A percentile compares a stretch with the other conserved stretches of the same genome.
These are phyloP conservation scores for Phytophthora cactorum DNA, from an alignment of 352 stramenopile genomes.

Conservation along the genomic window DNA sequence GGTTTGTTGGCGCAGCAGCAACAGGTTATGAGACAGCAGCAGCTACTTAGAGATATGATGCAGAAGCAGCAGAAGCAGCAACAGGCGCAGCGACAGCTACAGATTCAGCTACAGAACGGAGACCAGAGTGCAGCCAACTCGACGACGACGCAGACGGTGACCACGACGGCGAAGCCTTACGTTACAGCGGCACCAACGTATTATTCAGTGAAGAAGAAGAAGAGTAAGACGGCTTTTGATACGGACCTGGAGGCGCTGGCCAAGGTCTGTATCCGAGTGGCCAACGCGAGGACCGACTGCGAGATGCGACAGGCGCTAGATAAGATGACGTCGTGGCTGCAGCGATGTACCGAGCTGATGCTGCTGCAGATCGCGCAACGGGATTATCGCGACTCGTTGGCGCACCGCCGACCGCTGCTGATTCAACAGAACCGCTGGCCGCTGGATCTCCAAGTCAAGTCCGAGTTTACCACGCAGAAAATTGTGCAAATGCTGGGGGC, in stretches of 20 bases:
- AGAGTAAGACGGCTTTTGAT: slow-evolving; percentile 47
- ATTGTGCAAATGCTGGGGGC: slow-evolving; percentile 53
- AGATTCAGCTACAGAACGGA: slow-evolving; percentile 33
- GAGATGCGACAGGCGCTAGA: slow-evolving; percentile 65
- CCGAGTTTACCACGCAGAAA: slow-evolving; percentile 57
- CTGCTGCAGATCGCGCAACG: slow-evolving; percentile 63
- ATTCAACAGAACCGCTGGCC: slow-evolving; percentile 51
- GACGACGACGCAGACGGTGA: slow-evolving; percentile 6
- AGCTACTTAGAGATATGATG: slow-evolving; percentile 44
- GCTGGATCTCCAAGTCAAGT: slow-evolving; percentile 67
- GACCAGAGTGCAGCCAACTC: neutral
- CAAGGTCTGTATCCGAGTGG: slow-evolving; percentile 55
- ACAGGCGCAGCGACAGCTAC: slow-evolving; percentile 28
- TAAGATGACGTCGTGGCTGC: slow-evolving; percentile 62
- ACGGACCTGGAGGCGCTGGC: slow-evolving; percentile 71
- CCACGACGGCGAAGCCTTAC: slow-evolving; percentile 13
- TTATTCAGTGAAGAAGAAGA: slow-evolving; percentile 45
- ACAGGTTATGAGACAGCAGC: slow-evolving; percentile 56
- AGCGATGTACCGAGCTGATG: slow-evolving; percentile 51
- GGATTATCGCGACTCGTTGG: slow-evolving; percentile 57
- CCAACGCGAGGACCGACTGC: slow-evolving; percentile 49
- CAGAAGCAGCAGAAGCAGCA: slow-evolving; percentile 48
- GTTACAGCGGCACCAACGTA: slow-evolving; percentile 8
- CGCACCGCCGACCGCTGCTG: slow-evolving; percentile 43
- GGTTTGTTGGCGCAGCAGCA: slow-evolving; percentile 52